Evolutionary conservation across 768 basidiomycete species (phyloP).

Genomic region (Boletus rubescentipes): DNA sequence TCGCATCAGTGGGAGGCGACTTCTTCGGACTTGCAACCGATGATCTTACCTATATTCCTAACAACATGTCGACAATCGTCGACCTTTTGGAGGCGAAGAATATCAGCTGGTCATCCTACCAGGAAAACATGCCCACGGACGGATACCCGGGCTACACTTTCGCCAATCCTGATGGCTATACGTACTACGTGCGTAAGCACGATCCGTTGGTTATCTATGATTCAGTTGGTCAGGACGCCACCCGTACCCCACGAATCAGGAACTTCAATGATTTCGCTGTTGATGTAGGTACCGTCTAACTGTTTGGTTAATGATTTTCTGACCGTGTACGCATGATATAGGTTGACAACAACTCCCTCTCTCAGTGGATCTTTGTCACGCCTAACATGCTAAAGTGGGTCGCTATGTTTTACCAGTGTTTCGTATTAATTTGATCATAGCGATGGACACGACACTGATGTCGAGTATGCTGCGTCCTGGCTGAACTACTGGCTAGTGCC

Average conservation of each 20-base stretch:
- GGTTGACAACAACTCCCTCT: constrained; percentile 41
- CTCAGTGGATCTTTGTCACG: constrained; percentile 63
- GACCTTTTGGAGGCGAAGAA: constrained; percentile 58
- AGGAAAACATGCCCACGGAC: constrained; percentile 56
- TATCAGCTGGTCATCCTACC: constrained; percentile 61
- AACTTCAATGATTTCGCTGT: constrained; percentile 64
- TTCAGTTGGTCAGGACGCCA: constrained; percentile 43
- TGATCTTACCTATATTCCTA: constrained; percentile 29
- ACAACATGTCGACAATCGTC: constrained; percentile 54
- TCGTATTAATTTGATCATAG: constrained; percentile 30
- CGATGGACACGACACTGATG: constrained; percentile 60
- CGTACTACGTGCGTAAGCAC: constrained; percentile 58
- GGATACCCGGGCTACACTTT: constrained; percentile 44
- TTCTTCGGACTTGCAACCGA: constrained; percentile 53
- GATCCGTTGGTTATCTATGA: constrained; percentile 53
- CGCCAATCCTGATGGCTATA: constrained; percentile 35
- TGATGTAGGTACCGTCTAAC: constrained; percentile 38
- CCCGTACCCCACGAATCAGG: constrained; percentile 45
- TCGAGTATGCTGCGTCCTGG: constrained; percentile 48
- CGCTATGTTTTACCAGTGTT: background rate
- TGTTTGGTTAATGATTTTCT: background rate
- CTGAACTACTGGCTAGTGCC: constrained; percentile 51
- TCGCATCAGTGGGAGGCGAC: constrained; percentile 48
- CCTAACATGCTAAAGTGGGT: constrained; percentile 48
- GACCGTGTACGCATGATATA: background rate